Base-by-base conservation (phyloP, 805 yeast species). In the Candida silvicultrix region DNA sequence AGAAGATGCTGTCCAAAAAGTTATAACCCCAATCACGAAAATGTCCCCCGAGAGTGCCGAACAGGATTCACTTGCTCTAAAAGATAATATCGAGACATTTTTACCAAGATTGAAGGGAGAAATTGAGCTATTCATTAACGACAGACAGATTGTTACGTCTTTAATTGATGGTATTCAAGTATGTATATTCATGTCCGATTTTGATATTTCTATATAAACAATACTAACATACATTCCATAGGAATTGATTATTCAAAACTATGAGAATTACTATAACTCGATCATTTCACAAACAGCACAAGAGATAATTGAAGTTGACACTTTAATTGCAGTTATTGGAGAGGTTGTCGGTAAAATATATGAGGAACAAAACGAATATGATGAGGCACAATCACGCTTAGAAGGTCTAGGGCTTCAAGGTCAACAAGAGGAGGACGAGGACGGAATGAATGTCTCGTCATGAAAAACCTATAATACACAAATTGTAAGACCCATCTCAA, bases 221-320 rank as follows among this genome's bases (percentile, higher is more conserved):
- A 35, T 35, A 37, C 39, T 37, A 19, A 21, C 19, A 14, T 19
- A n/a, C n/a, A 16, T 5, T 41, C 20, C 42, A 48, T 10, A 37
- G 47, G 86, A 83, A 48, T 69, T 78, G 38, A 69, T 85, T 9
- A 60, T 78, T 16, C 75, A 73, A 42, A 70, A 74, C 15, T 89
- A 88, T 59, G 81, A 77, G 43, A 62, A 62, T 15, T 83, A 76
- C 56, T 76, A 77, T 57, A 63, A 63, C 36, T 42, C 54, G 19
- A 52, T 72, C 43, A 56, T 54, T 16, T 59, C 63, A 40, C 53
- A 52, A 29, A 62, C 67, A 7, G 53, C 73, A 9, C 75, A 76
- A 18, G 78, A 73, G 10, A 59, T 86, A 14, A 74, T 84, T 75
- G 88, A 82, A 48, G 70, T 75, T 5, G 95, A 85, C 49, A 74